A percentile compares a stretch with the other conserved stretches of the same genome.
These are phyloP conservation scores for Botrytis galanthina DNA, from an alignment of 2,329 filamentous ascomycete genomes.

Conservation along the genomic window DNA sequence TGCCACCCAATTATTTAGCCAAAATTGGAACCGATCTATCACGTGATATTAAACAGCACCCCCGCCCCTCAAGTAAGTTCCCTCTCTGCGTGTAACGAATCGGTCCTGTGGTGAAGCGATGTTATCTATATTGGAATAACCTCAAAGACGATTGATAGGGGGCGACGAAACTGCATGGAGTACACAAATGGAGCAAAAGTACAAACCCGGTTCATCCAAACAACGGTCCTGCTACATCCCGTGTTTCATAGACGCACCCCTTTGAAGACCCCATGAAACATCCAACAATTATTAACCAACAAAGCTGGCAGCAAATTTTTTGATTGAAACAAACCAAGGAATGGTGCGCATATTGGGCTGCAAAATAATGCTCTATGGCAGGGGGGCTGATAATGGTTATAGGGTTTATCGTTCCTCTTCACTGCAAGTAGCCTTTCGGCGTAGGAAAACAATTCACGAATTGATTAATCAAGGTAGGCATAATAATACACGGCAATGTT, in stretches of 20 bases:
- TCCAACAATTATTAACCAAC: conserved; percentile 7
- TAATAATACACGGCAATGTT: neutral
- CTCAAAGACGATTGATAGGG: neutral
- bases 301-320: neutral
- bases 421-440: neutral
- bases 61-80: neutral
- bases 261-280: conserved; percentile 14
- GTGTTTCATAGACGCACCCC: conserved; percentile 8
- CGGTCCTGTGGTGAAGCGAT: too few relatives aligned
- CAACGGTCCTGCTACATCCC: conserved; percentile 7
- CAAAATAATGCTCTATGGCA: neutral
- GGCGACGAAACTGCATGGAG: neutral
- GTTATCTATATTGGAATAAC: neutral
- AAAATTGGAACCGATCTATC: neutral
- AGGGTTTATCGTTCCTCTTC: neutral
- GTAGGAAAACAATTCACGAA: neutral
- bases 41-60: neutral
- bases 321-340: conserved; percentile 4
- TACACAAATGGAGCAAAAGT: neutral
- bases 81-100: neutral
- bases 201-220: conserved; percentile 15
- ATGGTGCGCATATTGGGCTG: neutral
- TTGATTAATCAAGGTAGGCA: neutral
- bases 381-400: neutral
- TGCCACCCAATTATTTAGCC: neutral